These are phyloP conservation scores for Verbascum thapsus DNA, from an alignment of 257 asterid species.

Conservation along the genomic window DNA sequence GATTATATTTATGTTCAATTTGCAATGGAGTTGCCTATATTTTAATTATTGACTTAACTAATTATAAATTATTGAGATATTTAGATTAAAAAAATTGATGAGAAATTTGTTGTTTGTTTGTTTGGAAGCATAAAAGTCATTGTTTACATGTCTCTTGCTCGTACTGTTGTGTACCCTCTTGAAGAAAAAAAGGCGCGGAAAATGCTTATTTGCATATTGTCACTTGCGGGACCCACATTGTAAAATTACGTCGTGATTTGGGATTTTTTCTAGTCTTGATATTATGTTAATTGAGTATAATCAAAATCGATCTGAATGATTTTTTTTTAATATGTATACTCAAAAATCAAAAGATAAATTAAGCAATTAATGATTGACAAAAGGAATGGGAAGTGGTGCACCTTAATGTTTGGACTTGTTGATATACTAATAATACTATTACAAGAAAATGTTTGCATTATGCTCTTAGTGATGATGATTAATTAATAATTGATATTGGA, in stretches of 20 bases:
- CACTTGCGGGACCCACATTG: neutral
- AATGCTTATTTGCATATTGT: too few relatives aligned
- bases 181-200: neutral
- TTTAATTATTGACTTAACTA: constrained; percentile 34
- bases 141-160: constrained; percentile 24
- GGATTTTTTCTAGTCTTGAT: too few relatives aligned
- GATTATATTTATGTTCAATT: constrained; percentile 19
- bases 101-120: neutral
- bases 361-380: too few relatives aligned
- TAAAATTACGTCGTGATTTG: neutral
- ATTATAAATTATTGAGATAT: neutral
- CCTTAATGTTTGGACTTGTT: neutral
- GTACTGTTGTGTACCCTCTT: neutral
- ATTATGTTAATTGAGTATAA: neutral
- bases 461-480: constrained; percentile 11
- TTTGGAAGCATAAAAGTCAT: constrained; percentile 17
- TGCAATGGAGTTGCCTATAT: constrained; percentile 28
- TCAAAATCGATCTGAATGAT: neutral
- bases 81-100: neutral
- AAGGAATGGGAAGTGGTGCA: constrained; percentile 5
- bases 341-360: too few relatives aligned
- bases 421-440: neutral
- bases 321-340: too few relatives aligned
- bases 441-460: constrained; percentile 7
- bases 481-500: constrained; percentile 19